These are phyloP conservation scores for Colletotrichum spaethianum DNA, from an alignment of 2,329 filamentous ascomycete genomes.

Conservation along the genomic window DNA sequence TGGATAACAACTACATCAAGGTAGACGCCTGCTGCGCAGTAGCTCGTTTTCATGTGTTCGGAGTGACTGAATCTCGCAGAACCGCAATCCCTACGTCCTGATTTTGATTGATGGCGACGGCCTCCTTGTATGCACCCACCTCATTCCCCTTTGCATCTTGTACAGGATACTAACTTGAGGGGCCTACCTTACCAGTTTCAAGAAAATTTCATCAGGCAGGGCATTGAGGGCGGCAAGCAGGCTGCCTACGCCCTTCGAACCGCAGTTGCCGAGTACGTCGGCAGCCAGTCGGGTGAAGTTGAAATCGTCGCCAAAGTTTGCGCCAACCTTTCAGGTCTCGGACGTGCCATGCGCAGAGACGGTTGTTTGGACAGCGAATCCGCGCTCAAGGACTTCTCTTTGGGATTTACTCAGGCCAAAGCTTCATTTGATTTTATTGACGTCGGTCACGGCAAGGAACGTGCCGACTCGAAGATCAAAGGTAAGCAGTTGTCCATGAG, in stretches of 20 bases:
- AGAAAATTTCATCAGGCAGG: conserved; percentile 67
- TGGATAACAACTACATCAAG: conserved; percentile 60
- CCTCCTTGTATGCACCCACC: conserved; percentile 62
- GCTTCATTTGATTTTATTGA: conserved; percentile 76
- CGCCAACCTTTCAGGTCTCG: conserved; percentile 67
- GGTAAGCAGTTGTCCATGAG: conserved; percentile 55
- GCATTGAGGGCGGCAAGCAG: conserved; percentile 67
- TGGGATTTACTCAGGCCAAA: conserved; percentile 72
- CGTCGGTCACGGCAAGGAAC: conserved; percentile 71
- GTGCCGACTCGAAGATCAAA: conserved; percentile 72
- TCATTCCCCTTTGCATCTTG: not conserved
- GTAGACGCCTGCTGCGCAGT: conserved; percentile 51
- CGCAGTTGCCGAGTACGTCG: conserved; percentile 63
- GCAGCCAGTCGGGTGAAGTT: conserved; percentile 59
- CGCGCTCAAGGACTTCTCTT: conserved; percentile 69
- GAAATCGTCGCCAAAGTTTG: conserved; percentile 71
- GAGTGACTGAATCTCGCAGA: conserved; percentile 52
- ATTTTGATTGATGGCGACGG: conserved; percentile 76
- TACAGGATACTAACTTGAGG: conserved; percentile 22
- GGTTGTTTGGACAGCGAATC: conserved; percentile 59
- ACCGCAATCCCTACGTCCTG: conserved; percentile 71
- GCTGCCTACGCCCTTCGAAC: conserved; percentile 65
- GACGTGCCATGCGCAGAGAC: conserved; percentile 64
- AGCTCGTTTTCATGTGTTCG: not conserved
- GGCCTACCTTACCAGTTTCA: conserved; percentile 64